Percentiles rank a stretch among this genome's conserved stretches.
phyloP scores from a whole-genome alignment of 208 protist species.

The Acanthamoeba rhysodes region DNA sequence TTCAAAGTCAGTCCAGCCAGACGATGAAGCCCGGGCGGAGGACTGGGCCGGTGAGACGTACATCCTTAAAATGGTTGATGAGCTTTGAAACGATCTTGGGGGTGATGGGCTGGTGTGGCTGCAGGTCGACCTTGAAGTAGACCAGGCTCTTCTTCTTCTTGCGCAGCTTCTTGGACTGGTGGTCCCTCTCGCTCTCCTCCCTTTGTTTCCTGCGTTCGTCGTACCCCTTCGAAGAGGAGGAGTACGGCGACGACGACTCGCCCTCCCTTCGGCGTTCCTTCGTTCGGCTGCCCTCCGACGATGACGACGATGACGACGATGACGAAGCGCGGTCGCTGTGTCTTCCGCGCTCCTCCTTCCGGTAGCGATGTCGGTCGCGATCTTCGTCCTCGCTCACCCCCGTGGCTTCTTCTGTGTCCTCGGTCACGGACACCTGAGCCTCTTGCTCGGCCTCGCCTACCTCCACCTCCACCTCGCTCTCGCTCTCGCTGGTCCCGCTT shows the following conservation, averaged over 20 bases:
- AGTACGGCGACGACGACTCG: background rate
- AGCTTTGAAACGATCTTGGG: constrained; percentile 57
- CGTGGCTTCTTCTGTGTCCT: background rate
- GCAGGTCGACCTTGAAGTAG: constrained; percentile 56
- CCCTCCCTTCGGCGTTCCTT: background rate
- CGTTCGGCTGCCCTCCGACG: background rate
- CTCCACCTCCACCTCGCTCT: background rate
- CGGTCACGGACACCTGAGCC: background rate
- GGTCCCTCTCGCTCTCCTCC: constrained; percentile 18
- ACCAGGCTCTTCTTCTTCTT: constrained; percentile 40
- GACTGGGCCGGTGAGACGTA: background rate
- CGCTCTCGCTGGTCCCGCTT: background rate
- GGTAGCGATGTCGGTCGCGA: background rate
- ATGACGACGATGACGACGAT: no score
- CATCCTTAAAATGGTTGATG: constrained; percentile 68
- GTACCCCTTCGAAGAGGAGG: background rate
- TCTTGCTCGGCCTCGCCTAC: background rate
- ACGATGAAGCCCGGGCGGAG: no score
- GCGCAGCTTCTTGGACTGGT: background rate
- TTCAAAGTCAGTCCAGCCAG: background rate
- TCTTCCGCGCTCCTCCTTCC: background rate
- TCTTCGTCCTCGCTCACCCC: background rate
- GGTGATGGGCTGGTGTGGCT: constrained; percentile 39
- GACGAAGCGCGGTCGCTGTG: background rate
- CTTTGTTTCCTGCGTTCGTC: background rate